phyloP scores from a whole-genome alignment of 805 yeast genomes.

The Metschnikowia lochheadii region DNA sequence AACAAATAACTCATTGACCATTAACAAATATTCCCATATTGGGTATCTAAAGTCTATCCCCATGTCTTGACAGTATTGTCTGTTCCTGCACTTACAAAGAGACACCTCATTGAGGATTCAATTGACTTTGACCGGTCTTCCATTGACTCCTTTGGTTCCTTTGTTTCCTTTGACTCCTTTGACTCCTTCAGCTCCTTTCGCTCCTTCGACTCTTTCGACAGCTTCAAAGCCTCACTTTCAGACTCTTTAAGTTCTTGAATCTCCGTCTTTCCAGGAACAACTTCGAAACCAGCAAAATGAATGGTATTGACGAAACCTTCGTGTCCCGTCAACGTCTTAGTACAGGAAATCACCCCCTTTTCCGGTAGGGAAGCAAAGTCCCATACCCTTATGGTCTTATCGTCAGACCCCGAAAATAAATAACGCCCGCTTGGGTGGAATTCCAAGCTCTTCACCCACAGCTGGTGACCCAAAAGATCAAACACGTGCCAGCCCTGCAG shows the following conservation, averaged over 20 bases:
- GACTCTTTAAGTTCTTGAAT: conserved; percentile 3
- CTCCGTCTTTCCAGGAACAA: conserved; percentile 8
- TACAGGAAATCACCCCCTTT: conserved; percentile 41
- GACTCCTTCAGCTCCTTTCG: too few species aligned
- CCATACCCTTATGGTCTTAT: conserved; percentile 74
- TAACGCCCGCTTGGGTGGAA: conserved; percentile 76
- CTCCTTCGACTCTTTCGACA: too few species aligned
- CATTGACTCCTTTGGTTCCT: too few species aligned
- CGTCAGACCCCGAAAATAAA: conserved; percentile 73
- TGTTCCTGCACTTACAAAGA: conserved; percentile 60
- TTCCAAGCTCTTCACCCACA: conserved; percentile 74
- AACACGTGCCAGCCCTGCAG: conserved; percentile 58
- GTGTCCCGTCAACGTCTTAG: conserved; percentile 55
- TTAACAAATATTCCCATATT: neutral
- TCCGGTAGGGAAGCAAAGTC: conserved; percentile 45
- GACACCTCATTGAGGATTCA: conserved; percentile 53
- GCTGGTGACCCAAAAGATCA: conserved; percentile 68
- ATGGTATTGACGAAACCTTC: conserved; percentile 73
- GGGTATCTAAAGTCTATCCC: conserved; percentile 26
- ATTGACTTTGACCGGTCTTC: conserved; percentile 17
- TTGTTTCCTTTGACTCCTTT: too few species aligned
- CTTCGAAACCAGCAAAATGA: conserved; percentile 45
- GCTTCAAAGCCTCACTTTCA: too few species aligned
- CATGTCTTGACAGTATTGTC: conserved; percentile 56
- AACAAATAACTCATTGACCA: too few species aligned